Percentiles rank a stretch among this genome's conserved stretches.
These are phyloP conservation scores for Microthlaspi erraticum DNA, from an alignment of 345 rosid genomes.

Conservation along the genomic window DNA sequence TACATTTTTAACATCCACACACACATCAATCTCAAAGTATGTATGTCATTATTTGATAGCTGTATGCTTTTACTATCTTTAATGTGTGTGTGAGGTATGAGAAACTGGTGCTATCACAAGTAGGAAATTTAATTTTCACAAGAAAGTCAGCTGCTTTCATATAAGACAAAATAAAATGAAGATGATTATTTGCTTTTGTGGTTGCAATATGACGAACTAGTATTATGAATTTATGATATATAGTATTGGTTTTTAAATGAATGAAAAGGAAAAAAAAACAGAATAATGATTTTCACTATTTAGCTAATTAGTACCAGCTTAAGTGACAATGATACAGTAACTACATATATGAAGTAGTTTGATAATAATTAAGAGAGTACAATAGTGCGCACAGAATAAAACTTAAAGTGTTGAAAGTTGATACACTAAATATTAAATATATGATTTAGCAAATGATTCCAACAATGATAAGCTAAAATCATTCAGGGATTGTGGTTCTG, in stretches of 20 bases:
- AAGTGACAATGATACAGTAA: not conserved
- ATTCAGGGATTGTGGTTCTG: conserved; percentile 47
- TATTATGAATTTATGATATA: conserved; percentile 29
- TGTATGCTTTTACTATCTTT: conserved; percentile 32
- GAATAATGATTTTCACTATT: not conserved
- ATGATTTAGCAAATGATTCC: not conserved
- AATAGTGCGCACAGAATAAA: not conserved
- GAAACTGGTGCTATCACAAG: conserved; percentile 22
- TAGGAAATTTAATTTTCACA: conserved; percentile 10
- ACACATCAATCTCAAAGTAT: conserved; percentile 25
- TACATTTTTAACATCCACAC: conserved; percentile 35
- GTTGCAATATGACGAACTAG: conserved; percentile 40
- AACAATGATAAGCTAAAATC: conserved; percentile 1
- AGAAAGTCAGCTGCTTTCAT: conserved; percentile 33
- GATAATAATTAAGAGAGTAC: conserved; percentile 7
- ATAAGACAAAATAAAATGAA: conserved; percentile 12
- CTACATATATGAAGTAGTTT: conserved; percentile 8
- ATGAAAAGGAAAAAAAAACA: not conserved
- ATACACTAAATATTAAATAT: not conserved
- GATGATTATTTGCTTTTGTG: conserved; percentile 12
- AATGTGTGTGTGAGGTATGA: conserved; percentile 23
- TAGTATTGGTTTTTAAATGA: not conserved
- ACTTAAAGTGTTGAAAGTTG: too few relatives aligned
- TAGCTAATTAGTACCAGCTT: not conserved
- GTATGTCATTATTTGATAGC: conserved; percentile 22